phyloP scores from a whole-genome alignment of 345 rosid genomes.

The Geranium rotundifolium region DNA sequence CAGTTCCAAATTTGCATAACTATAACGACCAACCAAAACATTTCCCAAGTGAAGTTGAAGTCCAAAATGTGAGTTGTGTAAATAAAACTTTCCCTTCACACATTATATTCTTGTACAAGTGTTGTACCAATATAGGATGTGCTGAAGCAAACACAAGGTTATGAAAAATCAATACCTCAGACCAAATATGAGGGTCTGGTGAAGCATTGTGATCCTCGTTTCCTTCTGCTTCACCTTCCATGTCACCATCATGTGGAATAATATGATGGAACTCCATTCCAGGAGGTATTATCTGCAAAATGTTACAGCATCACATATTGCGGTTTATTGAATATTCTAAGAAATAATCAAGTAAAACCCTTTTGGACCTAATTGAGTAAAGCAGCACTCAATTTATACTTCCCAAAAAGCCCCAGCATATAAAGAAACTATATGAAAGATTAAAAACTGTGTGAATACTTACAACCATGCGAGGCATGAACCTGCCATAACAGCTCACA shows the following conservation, averaged over 20 bases:
- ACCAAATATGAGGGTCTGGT: constrained; percentile 87
- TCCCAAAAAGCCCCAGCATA: neutral
- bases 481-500: constrained; percentile 95
- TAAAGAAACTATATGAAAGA: neutral
- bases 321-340: neutral
- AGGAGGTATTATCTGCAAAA: constrained; percentile 80
- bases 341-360: neutral
- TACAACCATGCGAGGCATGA: constrained; percentile 96
- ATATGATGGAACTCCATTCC: constrained; percentile 99
- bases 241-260: constrained; percentile 83
- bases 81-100: neutral
- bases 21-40: neutral
- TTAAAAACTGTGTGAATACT: constrained; percentile 24
- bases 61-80: neutral
- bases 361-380: neutral
- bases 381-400: neutral
- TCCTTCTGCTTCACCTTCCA: constrained; percentile 79
- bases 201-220: constrained; percentile 74
- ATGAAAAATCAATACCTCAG: constrained; percentile 51
- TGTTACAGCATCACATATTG: constrained; percentile 7
- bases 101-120: neutral
- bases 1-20: constrained; percentile 3
- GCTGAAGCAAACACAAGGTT: neutral
- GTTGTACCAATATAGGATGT: neutral
- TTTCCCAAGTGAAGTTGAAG: no score